Evolutionary conservation across 768 basidiomycete species (phyloP).

Genomic region (Trichaptum fuscoviolaceum): DNA sequence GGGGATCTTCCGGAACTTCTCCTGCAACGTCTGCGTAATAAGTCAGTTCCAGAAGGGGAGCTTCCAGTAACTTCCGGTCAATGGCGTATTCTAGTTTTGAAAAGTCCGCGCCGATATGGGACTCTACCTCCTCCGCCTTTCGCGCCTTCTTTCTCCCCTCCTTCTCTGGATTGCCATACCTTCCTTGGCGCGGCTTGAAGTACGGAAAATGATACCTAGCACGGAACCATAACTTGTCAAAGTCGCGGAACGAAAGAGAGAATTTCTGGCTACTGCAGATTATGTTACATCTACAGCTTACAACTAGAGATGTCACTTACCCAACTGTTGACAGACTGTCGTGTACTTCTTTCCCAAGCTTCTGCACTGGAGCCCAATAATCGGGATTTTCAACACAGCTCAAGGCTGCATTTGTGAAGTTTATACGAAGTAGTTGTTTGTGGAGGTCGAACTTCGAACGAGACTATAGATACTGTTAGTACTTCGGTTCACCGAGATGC

Average conservation of each 20-base stretch:
- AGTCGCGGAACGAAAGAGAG: slow-evolving; percentile 34
- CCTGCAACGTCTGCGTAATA: slow-evolving; percentile 89
- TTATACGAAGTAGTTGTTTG: slow-evolving; percentile 72
- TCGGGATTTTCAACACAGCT: slow-evolving; percentile 71
- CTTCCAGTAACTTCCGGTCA: slow-evolving; percentile 76
- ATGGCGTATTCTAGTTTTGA: slow-evolving; percentile 77
- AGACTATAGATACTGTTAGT: slow-evolving; percentile 41
- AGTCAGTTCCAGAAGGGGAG: slow-evolving; percentile 68
- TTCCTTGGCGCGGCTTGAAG: background rate
- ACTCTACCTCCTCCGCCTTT: slow-evolving; percentile 40
- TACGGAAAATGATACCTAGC: slow-evolving; percentile 34
- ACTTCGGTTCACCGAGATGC: background rate
- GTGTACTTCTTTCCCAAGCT: slow-evolving; percentile 59
- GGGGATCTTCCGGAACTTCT: slow-evolving; percentile 47
- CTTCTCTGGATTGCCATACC: slow-evolving; percentile 6
- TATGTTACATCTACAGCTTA: slow-evolving; percentile 23
- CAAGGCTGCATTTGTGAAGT: slow-evolving; percentile 59
- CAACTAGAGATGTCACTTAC: slow-evolving; percentile 17
- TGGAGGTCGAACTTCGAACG: slow-evolving; percentile 78
- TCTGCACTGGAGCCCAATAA: slow-evolving; percentile 61
- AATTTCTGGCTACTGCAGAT: slow-evolving; percentile 23
- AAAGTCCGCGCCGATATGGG: slow-evolving; percentile 51
- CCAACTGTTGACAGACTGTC: slow-evolving; percentile 42
- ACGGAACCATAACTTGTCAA: slow-evolving; percentile 52
- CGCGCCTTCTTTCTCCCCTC: slow-evolving; percentile 25